Base-by-base conservation (phyloP, 2,329 filamentous ascomycete genomes). In the Hawksworthiomyces lignivorus region DNA sequence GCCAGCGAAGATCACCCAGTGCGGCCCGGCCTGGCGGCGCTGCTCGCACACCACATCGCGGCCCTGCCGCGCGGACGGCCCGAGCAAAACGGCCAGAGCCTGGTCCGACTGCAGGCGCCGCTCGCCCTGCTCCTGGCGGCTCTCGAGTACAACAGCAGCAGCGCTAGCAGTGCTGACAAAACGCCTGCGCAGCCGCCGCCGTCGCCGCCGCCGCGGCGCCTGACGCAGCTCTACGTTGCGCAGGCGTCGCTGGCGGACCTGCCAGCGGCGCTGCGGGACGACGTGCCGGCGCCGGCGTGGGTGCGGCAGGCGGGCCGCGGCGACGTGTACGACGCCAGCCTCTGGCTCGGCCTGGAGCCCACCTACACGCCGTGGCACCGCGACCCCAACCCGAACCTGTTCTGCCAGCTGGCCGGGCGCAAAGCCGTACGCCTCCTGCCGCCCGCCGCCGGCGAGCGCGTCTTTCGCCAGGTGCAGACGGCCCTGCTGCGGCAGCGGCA, bases 301-400 rank as follows among this genome's bases (percentile, higher is more conserved):
- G 77, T 94, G 4, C 59, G 55, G 4, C 57, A 65, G 7, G 72
- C 77, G 2, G 85, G 85, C 0, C 83, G 75, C 51, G 87, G 87
- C 3, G 89, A 96, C 58, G 63, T 96, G n/a, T 96, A 97, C 58
- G 77, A 73, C 52, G 82, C 84, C 0, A 94, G 85, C 52, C 68
- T 97, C 32, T 98, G 90, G 90, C 72, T 97, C 11, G 92, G 92
- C 1, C 69, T 82, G 12, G 79, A 87, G 29, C 87, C 87, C 1
- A 96, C 89, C 0, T 88, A 87, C 52, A 96, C 92, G 1, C 88
- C 92, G 4, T 68, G 95, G 4, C 92, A 98, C 61, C 77, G 84
- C 41, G 92, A 98, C 55, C 92, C 92, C 1, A 97, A 97, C 54
- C 87, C 87, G 0, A 98, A 98, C 56, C 54, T 96, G 0, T 95